These are phyloP conservation scores for Neurospora intermedia DNA, from an alignment of 495 filamentous ascomycete species.

Conservation along the genomic window DNA sequence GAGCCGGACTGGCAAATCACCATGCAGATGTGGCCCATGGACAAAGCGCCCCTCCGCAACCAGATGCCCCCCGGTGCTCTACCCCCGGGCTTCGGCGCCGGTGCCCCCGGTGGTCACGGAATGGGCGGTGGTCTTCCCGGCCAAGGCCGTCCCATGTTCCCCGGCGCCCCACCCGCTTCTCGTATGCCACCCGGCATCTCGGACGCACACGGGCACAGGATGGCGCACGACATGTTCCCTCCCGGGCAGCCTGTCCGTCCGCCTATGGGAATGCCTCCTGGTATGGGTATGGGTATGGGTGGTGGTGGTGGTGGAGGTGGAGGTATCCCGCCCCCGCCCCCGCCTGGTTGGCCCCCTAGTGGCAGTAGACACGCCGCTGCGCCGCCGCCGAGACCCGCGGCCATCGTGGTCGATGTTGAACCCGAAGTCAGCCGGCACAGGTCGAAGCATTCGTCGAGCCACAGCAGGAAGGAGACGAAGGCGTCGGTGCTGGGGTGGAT, in stretches of 20 bases:
- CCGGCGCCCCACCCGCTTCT: background rate
- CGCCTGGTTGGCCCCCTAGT: background rate
- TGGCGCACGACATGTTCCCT: background rate
- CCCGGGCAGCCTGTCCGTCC: background rate
- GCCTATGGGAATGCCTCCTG: background rate
- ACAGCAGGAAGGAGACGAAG: constrained; percentile 7
- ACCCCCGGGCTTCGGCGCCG: background rate
- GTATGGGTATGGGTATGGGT: background rate
- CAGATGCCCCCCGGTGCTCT: constrained; percentile 13
- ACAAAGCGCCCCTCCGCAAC: constrained; percentile 18
- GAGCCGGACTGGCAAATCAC: constrained; percentile 83
- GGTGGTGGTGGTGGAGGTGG: background rate
- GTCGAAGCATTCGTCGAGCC: background rate
- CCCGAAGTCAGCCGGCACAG: background rate
- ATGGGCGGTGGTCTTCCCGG: background rate
- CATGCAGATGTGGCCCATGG: constrained; percentile 97
- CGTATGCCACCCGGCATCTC: background rate
- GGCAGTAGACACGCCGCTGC: background rate
- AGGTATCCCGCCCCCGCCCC: background rate
- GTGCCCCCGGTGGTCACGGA: background rate
- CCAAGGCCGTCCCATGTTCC: background rate
- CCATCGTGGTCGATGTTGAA: background rate
- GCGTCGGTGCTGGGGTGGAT: constrained; percentile 29
- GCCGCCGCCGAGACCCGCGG: background rate
- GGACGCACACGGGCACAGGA: background rate